phyloP scores from a whole-genome alignment of 176 grass and related monocot genomes.

The Areca catechu region DNA sequence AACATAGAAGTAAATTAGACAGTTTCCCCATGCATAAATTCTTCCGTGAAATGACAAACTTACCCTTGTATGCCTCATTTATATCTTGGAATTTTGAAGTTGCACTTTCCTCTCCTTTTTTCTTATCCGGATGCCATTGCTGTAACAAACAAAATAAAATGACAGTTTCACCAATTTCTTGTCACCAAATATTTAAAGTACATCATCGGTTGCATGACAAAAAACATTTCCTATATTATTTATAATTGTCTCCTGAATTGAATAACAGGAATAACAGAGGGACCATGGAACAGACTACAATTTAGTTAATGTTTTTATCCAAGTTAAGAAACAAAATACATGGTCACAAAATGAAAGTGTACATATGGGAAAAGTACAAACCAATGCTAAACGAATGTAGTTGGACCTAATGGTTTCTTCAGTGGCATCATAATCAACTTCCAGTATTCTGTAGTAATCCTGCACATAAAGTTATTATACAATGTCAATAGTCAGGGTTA shows the following conservation, averaged over 20 bases:
- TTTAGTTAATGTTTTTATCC: too few relatives aligned
- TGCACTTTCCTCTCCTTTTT: conserved; percentile 61
- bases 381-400: conserved; percentile 87
- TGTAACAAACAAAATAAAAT: conserved; percentile 14
- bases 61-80: conserved; percentile 93
- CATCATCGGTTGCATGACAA: too few relatives aligned
- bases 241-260: background rate
- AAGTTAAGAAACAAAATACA: too few relatives aligned
- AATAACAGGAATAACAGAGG: too few relatives aligned
- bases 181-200: background rate
- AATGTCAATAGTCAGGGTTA: background rate
- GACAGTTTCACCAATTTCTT: background rate
- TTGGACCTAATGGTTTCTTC: conserved; percentile 93
- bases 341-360: too few relatives aligned
- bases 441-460: conserved; percentile 99
- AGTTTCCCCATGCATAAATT: background rate
- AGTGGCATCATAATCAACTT: conserved; percentile 65
- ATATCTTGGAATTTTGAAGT: conserved; percentile 97
- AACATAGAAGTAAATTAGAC: background rate
- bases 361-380: conserved; percentile 25
- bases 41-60: conserved; percentile 6
- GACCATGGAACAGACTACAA: too few relatives aligned
- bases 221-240: background rate
- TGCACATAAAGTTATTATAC: conserved; percentile 28
- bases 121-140: conserved; percentile 99